Evolutionary conservation across 2,329 filamentous ascomycete species (phyloP), one percentile per base, ranked within the genome.

Genomic region (Fonsecaea multimorphosa): DNA sequence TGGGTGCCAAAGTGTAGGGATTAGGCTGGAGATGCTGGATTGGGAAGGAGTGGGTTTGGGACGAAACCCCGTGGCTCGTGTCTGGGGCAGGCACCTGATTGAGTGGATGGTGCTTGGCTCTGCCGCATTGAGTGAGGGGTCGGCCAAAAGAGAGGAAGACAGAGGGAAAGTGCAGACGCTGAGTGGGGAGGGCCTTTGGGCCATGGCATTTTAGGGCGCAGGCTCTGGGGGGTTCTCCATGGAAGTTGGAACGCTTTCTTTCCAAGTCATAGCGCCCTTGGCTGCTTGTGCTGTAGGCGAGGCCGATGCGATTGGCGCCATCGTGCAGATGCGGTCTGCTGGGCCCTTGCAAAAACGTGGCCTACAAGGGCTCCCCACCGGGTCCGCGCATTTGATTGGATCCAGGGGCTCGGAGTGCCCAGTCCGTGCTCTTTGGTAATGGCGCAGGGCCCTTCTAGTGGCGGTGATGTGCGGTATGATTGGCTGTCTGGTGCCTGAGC

Each of bases 301-400:
- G 56, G 63, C 65, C 65, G 64, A 69, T 65, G 62, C 67, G 63
- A 69, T 69, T 67, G 67, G 67, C 64, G 67, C 64, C 64, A 67
- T 67, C 62, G 62, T 65, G 67, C 62, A 65, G 67, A 67, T 67
- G 62, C 67, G 67, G 67, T 69, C 65, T 58, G 56, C 36, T 52
- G 38, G 49, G 58, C 36, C 56, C 61, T 27, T 27, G 16, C 27
- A 58, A 66, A 68, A 68, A 68, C 67, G 67, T 68, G 67, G 67
- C 12, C 38, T 22, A 16, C 19, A 61, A 62, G 56, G 11, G 19
- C 29, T 19, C 40, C 31, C 44, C 60, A 49, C 27, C 31, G 12
- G 11, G 1, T 3, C 1, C 7, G n/a, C 36, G 32, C 9, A 14
- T 4, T 22, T 61, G 31, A 65, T 68, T 68, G 64, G 67, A 34